A percentile compares a stretch with the other conserved stretches of the same genome.
phyloP scores from a whole-genome alignment of 129 eudicot species.

The Lactuca sativa region DNA sequence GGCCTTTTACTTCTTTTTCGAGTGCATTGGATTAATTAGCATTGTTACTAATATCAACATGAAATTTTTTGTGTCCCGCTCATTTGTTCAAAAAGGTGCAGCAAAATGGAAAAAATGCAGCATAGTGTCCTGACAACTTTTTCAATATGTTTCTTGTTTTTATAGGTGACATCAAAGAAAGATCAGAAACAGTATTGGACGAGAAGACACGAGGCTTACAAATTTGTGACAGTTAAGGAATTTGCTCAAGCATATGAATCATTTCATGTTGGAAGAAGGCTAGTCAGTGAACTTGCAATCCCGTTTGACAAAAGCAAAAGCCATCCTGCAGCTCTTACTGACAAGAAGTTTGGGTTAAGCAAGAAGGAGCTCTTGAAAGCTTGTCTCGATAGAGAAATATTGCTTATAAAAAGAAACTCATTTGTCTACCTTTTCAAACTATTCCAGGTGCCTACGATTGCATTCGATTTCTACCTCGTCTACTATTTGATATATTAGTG shows the following conservation, averaged over 20 bases:
- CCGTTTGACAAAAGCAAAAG: conserved; percentile 72
- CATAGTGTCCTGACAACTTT: neutral
- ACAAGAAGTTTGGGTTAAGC: conserved; percentile 50
- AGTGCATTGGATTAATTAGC: no score
- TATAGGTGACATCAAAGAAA: conserved; percentile 84
- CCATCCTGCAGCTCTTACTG: conserved; percentile 89
- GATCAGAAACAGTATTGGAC: conserved; percentile 84
- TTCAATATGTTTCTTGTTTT: neutral
- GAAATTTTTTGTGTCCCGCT: no score
- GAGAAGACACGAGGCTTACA: conserved; percentile 53
- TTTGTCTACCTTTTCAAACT: conserved; percentile 67
- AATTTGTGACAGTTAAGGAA: conserved; percentile 60
- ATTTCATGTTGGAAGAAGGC: conserved; percentile 55
- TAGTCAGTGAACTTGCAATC: conserved; percentile 41
- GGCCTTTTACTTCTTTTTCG: no score
- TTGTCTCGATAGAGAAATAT: conserved; percentile 50
- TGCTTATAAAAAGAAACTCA: conserved; percentile 89
- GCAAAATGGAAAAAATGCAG: neutral
- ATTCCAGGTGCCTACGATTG: conserved; percentile 42
- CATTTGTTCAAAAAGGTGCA: no score
- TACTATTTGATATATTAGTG: conserved; percentile 7
- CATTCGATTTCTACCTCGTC: neutral
- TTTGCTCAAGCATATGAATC: conserved; percentile 60
- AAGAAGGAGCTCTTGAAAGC: conserved; percentile 65
- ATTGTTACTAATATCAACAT: no score